These are phyloP conservation scores for Penicillium diatomitis DNA, from an alignment of 495 filamentous ascomycete species.

Conservation along the genomic window DNA sequence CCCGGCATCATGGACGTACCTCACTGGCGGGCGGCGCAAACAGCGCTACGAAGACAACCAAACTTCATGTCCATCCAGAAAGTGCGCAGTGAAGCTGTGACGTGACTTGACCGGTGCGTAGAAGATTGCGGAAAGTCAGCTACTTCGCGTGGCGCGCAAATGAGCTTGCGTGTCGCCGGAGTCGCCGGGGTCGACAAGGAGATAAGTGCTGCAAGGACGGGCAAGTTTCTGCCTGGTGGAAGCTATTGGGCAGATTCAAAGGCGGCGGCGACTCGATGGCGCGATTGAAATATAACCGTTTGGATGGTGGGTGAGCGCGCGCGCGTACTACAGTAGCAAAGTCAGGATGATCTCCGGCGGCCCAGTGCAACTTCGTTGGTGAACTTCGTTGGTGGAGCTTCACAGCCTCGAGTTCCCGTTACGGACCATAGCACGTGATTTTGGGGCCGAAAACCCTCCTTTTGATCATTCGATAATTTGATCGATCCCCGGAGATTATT, in stretches of 20 bases:
- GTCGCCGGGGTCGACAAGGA: neutral
- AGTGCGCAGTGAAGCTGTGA: neutral
- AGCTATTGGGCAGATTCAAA: too few relatives aligned
- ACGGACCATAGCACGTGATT: slow-evolving; percentile 18
- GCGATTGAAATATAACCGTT: neutral
- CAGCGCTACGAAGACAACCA: slow-evolving; percentile 30
- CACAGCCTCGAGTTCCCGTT: slow-evolving; percentile 12
- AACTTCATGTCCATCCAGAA: slow-evolving; percentile 34
- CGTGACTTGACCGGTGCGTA: too few relatives aligned
- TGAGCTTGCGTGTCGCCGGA: neutral
- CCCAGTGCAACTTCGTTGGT: slow-evolving; percentile 1
- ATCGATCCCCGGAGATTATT: slow-evolving; percentile 9
- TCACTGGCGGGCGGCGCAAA: slow-evolving; percentile 34
- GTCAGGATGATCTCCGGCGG: neutral
- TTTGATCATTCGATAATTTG: slow-evolving; percentile 6
- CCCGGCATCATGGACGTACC: slow-evolving; percentile 37
- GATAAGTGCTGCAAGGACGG: neutral
- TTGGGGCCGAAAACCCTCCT: slow-evolving; percentile 10
- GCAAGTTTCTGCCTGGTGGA: too few relatives aligned
- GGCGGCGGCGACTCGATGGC: too few relatives aligned
- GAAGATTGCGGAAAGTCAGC: too few relatives aligned
- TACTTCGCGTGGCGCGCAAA: neutral
- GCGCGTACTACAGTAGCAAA: neutral
- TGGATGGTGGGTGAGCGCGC: neutral
- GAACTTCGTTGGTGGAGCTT: slow-evolving; percentile 3